These are phyloP conservation scores for Quercus cerris DNA, from an alignment of 306 rosid species.

Conservation along the genomic window DNA sequence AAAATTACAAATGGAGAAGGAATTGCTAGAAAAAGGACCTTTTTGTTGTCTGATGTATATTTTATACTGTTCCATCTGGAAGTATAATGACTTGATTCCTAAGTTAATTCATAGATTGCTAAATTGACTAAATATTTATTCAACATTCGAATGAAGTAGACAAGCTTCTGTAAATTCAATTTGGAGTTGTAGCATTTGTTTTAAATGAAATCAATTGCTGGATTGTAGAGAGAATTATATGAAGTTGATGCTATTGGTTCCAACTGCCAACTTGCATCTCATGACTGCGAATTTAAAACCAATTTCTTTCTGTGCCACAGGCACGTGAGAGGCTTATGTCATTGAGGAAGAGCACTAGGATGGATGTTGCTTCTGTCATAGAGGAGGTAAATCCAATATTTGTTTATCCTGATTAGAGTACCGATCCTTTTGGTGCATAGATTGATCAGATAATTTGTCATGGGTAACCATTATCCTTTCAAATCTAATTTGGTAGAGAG, in stretches of 20 bases:
- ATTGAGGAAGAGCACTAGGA: constrained; percentile 70
- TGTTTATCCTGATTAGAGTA: constrained; percentile 11
- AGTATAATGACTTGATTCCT: not conserved
- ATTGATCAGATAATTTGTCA: constrained; percentile 24
- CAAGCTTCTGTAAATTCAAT: constrained; percentile 6
- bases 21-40: not conserved
- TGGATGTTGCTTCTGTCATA: constrained; percentile 55
- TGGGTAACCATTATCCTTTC: constrained; percentile 41
- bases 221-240: not conserved
- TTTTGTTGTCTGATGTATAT: not conserved
- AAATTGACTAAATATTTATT: not conserved
- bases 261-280: constrained; percentile 9
- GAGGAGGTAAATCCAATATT: constrained; percentile 55
- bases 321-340: constrained; percentile 82
- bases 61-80: not conserved
- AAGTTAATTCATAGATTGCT: not conserved
- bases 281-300: constrained; percentile 13
- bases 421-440: constrained; percentile 4
- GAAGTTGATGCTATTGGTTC: constrained; percentile 1
- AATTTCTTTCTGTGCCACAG: constrained; percentile 46
- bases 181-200: constrained; percentile 12
- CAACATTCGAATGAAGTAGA: not conserved
- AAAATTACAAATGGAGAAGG: not conserved
- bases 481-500: constrained; percentile 62
- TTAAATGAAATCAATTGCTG: not conserved